Percentiles rank a stretch among this genome's conserved stretches.
phyloP scores from a whole-genome alignment of 345 rosid genomes.

The Citrus mangshanensis region DNA sequence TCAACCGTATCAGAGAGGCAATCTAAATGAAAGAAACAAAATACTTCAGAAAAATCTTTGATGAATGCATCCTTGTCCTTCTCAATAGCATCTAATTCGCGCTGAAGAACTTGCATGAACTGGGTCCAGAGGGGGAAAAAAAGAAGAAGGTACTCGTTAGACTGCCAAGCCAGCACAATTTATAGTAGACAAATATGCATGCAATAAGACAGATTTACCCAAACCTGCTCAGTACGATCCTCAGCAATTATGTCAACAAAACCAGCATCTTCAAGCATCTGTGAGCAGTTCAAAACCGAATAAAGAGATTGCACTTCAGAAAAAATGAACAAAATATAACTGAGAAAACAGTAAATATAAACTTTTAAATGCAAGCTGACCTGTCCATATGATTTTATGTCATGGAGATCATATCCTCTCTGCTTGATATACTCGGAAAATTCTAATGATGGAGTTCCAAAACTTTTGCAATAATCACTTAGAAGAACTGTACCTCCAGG shows the following conservation, averaged over 20 bases:
- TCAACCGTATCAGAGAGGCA: neutral
- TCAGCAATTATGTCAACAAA: slow-evolving; percentile 70
- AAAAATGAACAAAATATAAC: slow-evolving; percentile 1
- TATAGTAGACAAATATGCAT: neutral
- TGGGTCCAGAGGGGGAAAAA: slow-evolving; percentile 29
- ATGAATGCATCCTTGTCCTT: slow-evolving; percentile 72
- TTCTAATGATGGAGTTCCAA: slow-evolving; percentile 66
- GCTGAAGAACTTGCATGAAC: slow-evolving; percentile 71
- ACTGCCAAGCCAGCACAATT: neutral
- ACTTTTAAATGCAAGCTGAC: slow-evolving; percentile 30
- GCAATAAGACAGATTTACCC: neutral
- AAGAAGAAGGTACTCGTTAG: neutral
- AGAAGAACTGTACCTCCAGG: slow-evolving; percentile 93
- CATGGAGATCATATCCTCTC: slow-evolving; percentile 96
- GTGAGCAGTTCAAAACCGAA: neutral
- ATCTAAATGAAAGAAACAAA: slow-evolving; percentile 4
- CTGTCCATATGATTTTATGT: slow-evolving; percentile 76
- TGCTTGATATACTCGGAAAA: slow-evolving; percentile 70
- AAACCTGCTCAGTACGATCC: slow-evolving; percentile 84
- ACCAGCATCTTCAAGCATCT: slow-evolving; percentile 93
- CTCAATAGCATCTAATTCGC: slow-evolving; percentile 63
- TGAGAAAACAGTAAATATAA: slow-evolving; percentile 2
- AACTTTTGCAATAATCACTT: slow-evolving; percentile 78
- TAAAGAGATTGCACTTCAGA: neutral
- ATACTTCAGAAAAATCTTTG: slow-evolving; percentile 72